phyloP scores from a whole-genome alignment of 202 grass and related monocot genomes.

The Bolboschoenoplectus hybrid region DNA sequence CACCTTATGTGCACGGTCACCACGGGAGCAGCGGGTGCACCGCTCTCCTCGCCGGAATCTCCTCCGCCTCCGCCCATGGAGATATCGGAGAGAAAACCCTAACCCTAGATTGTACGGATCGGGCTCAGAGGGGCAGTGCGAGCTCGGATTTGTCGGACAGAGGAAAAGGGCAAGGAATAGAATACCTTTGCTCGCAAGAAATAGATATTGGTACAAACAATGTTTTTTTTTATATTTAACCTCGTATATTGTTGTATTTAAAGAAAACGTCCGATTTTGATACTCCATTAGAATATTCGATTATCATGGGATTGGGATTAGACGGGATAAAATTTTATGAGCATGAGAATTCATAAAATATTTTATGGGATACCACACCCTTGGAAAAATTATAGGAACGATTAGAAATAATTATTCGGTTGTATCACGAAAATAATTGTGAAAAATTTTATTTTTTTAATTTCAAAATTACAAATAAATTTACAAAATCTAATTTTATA shows the following conservation, averaged over 20 bases:
- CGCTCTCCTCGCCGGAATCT: conserved; percentile 37
- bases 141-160: conserved; percentile 14
- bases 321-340: too few relatives aligned
- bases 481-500: too few relatives aligned
- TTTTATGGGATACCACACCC: too few relatives aligned
- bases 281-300: too few relatives aligned
- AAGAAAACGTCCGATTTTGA: not conserved
- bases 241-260: not conserved
- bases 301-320: too few relatives aligned
- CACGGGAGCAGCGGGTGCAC: conserved; percentile 6
- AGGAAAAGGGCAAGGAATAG: conserved; percentile 16
- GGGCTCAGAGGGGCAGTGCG: conserved; percentile 24
- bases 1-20: conserved; percentile 76
- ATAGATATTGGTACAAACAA: conserved; percentile 28
- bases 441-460: too few relatives aligned
- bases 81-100: conserved; percentile 43
- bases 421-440: too few relatives aligned
- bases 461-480: too few relatives aligned
- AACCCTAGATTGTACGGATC: conserved; percentile 49
- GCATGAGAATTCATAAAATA: too few relatives aligned
- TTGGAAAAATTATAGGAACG: too few relatives aligned
- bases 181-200: conserved; percentile 35
- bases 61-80: conserved; percentile 53
- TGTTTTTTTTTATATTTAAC: not conserved
- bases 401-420: too few relatives aligned